Evolutionary conservation across 306 rosid genomes (phyloP).

Genomic region (Leucaena leucocephala): DNA sequence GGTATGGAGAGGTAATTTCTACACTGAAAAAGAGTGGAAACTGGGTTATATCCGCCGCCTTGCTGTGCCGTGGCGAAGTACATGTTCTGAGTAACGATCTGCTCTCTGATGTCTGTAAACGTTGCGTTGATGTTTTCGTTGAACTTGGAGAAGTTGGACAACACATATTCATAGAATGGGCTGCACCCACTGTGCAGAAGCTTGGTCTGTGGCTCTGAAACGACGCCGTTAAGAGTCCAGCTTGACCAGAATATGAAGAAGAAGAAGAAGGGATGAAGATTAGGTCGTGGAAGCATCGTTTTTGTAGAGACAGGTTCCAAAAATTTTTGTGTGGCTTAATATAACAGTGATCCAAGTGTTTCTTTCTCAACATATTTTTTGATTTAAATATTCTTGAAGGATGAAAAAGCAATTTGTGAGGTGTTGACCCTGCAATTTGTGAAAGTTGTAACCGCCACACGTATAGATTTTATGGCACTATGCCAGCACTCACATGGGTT

Average conservation of each 20-base stretch:
- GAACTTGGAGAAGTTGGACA: constrained; percentile 4
- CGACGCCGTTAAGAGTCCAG: background rate
- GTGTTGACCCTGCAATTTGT: background rate
- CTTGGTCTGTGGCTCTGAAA: background rate
- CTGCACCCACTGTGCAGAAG: background rate
- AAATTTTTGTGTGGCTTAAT: too few species aligned
- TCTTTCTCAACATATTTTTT: background rate
- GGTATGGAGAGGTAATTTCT: constrained; percentile 58
- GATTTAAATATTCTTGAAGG: background rate
- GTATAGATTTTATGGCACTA: background rate
- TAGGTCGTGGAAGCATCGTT: background rate
- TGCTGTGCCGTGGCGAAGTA: constrained; percentile 55
- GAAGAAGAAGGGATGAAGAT: background rate
- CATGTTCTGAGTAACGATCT: background rate
- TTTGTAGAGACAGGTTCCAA: too few species aligned
- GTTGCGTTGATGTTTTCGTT: background rate
- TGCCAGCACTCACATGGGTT: background rate
- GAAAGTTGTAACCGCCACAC: background rate
- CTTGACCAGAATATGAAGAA: constrained; percentile 27
- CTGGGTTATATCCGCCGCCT: constrained; percentile 42
- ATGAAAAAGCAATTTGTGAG: background rate
- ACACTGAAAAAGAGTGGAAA: constrained; percentile 68
- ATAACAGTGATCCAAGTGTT: too few species aligned
- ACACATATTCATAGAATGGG: background rate
- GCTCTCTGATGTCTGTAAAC: background rate